Base-by-base conservation (phyloP, 2,329 filamentous ascomycete species). In the Nemania sp. region DNA sequence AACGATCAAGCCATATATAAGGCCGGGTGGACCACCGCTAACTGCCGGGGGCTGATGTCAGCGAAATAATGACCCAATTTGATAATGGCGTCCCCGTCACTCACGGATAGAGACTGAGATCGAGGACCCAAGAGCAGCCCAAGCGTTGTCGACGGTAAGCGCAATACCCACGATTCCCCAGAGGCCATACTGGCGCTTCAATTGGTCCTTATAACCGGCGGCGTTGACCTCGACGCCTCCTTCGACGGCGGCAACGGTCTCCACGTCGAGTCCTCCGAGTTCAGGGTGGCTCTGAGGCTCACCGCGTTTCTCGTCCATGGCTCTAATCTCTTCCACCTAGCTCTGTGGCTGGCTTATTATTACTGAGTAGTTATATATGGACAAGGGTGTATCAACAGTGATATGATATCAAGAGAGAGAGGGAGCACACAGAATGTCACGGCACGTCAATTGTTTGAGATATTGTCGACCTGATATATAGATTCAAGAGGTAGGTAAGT, bases 141-240 rank as follows among this genome's bases (percentile, higher is more conserved):
- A 91, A 20, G 88, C 88, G 73, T 89, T 90, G 76, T 89, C 88
- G 26, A 89, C 86, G 1, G 87, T 90, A 58, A 90, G 78, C 0
- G 87, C 88, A 53, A 88, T 82, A 26, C 87, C 88, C 59, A 87
- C 87, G 49, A 90, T 85, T 58, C 85, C 86, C 54, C 89, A 72
- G 8, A 90, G 79, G 41, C 86, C 84, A 76, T 90, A 91, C 73
- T 91, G 89, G 18, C 89, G 83, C 65, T 86, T 84, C 43, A 91
- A 79, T 76, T 91, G 88, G 76, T 91, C 88, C 68, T 81, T 82
- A 77, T 91, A 88, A 5, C 89, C 89, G 1, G 89, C 89, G 0
- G 87, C 88, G 73, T 91, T 91, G 75, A 91, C 77, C n/a, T 83
- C 74, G 35, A 83, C 78, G 11, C 84, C 83, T 49, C 77, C 72